These are phyloP conservation scores for Cetraspora pellucida DNA, from an alignment of 192 early-diverging fungal species.

Conservation along the genomic window DNA sequence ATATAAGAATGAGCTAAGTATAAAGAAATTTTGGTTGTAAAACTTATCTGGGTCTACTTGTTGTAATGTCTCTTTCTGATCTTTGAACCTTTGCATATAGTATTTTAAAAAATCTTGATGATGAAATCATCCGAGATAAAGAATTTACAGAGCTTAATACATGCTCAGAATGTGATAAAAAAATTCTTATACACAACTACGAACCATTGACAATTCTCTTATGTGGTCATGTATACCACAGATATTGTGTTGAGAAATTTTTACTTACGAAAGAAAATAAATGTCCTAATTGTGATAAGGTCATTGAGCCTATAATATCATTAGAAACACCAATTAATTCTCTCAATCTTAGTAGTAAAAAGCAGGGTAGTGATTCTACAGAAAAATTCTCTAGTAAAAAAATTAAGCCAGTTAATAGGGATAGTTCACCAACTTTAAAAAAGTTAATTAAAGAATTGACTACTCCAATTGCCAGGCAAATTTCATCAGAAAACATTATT, in stretches of 20 bases:
- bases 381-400: no score
- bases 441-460: background rate
- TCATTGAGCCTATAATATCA: background rate
- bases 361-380: no score
- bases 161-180: background rate
- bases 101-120: background rate
- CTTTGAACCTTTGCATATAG: background rate
- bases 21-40: no score
- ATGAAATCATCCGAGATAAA: background rate
- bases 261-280: background rate
- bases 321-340: no score
- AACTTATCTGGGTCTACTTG: no score
- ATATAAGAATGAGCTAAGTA: no score
- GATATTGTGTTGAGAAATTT: background rate
- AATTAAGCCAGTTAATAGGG: background rate
- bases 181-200: background rate
- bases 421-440: background rate
- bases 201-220: background rate
- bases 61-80: no score
- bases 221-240: background rate
- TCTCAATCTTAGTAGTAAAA: no score
- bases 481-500: background rate
- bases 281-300: background rate
- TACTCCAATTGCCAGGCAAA: background rate
- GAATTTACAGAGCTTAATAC: background rate